Base-by-base conservation (phyloP, 2,329 filamentous ascomycete genomes). In the Aspergillus nomiae region DNA sequence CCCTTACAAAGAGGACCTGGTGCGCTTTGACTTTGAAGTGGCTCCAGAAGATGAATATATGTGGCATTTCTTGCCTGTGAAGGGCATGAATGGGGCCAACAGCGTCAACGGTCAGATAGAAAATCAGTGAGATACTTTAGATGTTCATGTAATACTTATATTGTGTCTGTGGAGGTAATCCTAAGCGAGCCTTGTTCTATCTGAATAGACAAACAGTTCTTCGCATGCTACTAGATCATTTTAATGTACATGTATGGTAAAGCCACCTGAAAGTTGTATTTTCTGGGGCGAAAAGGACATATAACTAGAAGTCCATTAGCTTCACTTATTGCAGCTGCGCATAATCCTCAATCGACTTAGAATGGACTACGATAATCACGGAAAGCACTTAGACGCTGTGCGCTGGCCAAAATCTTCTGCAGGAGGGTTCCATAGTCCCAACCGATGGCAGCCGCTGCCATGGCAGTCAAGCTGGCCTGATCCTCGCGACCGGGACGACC, bases 401-500 rank as follows among this genome's bases (percentile, higher is more conserved):
- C 65, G 7, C 63, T 56, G 7, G 58, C 21, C 54, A 81, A 56
- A 21, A 83, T 79, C 58, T 77, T 73, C 57, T 69, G 57, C 60
- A 82, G 58, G 7, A 83, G 70, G 1, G 63, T 70, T 6, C 67
- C 48, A 67, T 81, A 83, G 46, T 80, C 78, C 81, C 81, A 83
- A 0, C 80, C 80, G 10, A 81, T 62, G 4, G 72, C 74, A 3
- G 70, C 67, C 10, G 82, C 83, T 7, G 83, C 81, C 45, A 83
- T 73, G 1, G 67, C 79, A 3, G 77, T 82, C 16, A 84, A 64
- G 63, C 82, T 83, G 0, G 81, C 80, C 67, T 85, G 82, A 58
- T 84, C 75, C 12, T 84, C 79, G 14, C 82, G 73, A 0, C 81
- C 81, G 0, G 81, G 80, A 16, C 82, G 73, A 3, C 82, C 82